Evolutionary conservation across 2,329 filamentous ascomycete species (phyloP), one percentile per base, ranked within the genome.

Genomic region (Cephalotrichum gorgonifer): DNA sequence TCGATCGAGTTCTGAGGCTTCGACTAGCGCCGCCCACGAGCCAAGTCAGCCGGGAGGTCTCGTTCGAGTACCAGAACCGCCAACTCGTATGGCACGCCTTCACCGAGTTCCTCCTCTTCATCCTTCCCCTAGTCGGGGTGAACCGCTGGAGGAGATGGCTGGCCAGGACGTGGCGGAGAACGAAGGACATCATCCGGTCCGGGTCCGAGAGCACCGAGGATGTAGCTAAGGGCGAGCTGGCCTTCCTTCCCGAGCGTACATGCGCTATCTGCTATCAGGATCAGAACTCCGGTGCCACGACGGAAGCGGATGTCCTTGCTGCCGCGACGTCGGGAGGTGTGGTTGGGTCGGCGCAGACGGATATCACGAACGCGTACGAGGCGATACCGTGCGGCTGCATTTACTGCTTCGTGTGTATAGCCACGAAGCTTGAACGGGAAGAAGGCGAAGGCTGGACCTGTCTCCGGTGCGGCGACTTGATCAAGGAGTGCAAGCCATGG

Each of bases 81-180:
- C 93, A 98, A 68, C 80, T 98, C 11, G 93, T 98, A 33, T 98
- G 93, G 93, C 93, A 98, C 67, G 93, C 93, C n/a, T 95, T 98
- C 60, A 98, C 93, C 25, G 93, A 98, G 64, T 98, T 98, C 58
- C 73, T 98, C n/a, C 78, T 98, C 28, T 98, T 97, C 64, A 78
- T 97, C 17, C 75, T 98, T n/a, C 93, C 93, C 0, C 76, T 98
- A n/a, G 86, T 98, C 39, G 93, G 93, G 47, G 91, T 98, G 56
- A 85, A 86, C 59, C 80, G 89, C 55, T 98, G 93, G 93, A 80
- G 88, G 51, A 78, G 90, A 55, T 95, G 91, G 85, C 72, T 96
- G n/a, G 75, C 79, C 20, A 79, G 89, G 53, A 81, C 83, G n/a
- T 95, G 89, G 88, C 81, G 86, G 56, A 89, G 84, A 64, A 83